phyloP scores from a whole-genome alignment of 2,329 filamentous ascomycete genomes.

The Diplodia scrobiculata region DNA sequence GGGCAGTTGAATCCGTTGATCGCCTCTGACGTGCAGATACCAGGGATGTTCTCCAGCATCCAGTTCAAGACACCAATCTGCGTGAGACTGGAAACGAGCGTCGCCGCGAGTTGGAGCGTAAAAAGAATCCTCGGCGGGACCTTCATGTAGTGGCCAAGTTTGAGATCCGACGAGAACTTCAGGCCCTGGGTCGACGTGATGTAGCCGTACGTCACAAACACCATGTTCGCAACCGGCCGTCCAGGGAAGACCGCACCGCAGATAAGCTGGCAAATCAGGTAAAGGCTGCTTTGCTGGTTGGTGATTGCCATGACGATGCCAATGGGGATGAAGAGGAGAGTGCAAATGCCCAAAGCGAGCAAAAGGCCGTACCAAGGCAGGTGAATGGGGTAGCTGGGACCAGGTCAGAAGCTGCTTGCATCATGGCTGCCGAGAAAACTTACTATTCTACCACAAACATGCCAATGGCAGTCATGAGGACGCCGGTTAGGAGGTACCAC shows the following conservation, averaged over 20 bases:
- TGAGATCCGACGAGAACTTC: conserved; percentile 84
- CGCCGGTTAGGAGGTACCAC: conserved; percentile 78
- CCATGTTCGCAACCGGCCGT: conserved; percentile 86
- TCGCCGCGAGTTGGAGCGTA: conserved; percentile 74
- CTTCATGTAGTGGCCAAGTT: conserved; percentile 87
- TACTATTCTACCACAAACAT: conserved; percentile 85
- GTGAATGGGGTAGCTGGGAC: conserved; percentile 63
- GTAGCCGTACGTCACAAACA: conserved; percentile 89
- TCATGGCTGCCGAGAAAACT: conserved; percentile 41
- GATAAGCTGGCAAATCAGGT: conserved; percentile 82
- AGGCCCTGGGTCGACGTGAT: conserved; percentile 86
- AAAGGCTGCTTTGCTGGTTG: conserved; percentile 84
- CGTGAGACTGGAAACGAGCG: conserved; percentile 73
- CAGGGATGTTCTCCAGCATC: conserved; percentile 79
- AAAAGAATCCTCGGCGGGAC: conserved; percentile 79
- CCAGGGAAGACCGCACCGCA: conserved; percentile 82
- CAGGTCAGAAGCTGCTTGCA: conserved; percentile 32
- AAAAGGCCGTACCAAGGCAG: conserved; percentile 85
- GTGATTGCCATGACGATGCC: conserved; percentile 93
- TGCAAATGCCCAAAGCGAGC: conserved; percentile 74
- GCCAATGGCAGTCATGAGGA: conserved; percentile 74
- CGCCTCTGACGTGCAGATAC: conserved; percentile 76
- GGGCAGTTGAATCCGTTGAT: conserved; percentile 87
- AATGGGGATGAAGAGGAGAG: conserved; percentile 83
- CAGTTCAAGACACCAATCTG: conserved; percentile 86